Base-by-base conservation (phyloP, 176 grass and related monocot genomes). In the Juncus effusus region DNA sequence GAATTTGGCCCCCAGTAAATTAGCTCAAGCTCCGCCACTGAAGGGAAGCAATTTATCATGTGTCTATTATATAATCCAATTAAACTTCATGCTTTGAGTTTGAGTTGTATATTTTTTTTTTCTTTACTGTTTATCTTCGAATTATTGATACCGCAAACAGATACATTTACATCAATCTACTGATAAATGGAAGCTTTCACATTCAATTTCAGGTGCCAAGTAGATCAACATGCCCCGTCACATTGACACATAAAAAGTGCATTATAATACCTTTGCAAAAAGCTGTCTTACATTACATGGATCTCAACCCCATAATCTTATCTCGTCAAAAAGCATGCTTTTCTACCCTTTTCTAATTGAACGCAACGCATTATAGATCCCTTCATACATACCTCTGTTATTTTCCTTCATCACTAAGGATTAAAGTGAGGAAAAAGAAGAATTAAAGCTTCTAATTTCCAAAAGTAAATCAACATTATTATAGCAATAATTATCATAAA, bases 351-450 rank as follows among this genome's bases (percentile, higher is more conserved):
- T 4, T 14, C 50, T 70, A 58, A 58, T 42, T 72, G 15, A 70
- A 55, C 41, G 69, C 40, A 59, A 58, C 42, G 14, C 36, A 64
- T 49, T 69, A 41, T 56, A 54, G 50, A 38, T 8, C 65, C 65
- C 40, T 52, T 69, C 6, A 39, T 38, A 16, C 65, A 13, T 4
- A 49, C 51, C 66, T 40, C 36, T 41, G 66, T 28, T 72, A 59
- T 83, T 76, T 89, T 77, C 54, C 87, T 94, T 88, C 89, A 58
- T 72, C 78, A 72, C 84, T 94, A 88, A 94, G 89, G 69, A 88
- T 84, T 74, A 55, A 54, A 55, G 49, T 28, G 19, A 16, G 51
- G 73, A 55, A 59, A 75, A 63, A 73, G 13, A 16, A 54, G 19
- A 53, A 42, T 44, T 55, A 57, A 71, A 70, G 63, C 47, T 42